phyloP scores from a whole-genome alignment of 352 stramenopile genomes.

The Phytophthora palmivora region DNA sequence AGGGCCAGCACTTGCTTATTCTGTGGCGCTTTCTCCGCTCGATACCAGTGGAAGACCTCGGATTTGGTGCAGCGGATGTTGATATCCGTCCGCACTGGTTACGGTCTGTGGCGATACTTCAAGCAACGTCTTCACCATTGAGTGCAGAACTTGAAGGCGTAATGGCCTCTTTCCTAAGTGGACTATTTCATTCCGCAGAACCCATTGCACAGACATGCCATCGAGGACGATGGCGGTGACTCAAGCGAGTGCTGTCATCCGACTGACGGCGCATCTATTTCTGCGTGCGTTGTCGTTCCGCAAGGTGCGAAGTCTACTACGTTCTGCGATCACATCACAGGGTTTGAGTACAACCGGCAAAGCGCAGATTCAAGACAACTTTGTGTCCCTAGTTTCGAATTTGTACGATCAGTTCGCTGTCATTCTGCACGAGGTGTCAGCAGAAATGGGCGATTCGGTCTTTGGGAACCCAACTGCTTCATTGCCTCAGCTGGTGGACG shows the following conservation, averaged over 20 bases:
- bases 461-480: neutral
- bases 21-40: conserved; percentile 23
- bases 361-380: conserved; percentile 11
- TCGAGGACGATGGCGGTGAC: too few relatives aligned
- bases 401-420: conserved; percentile 23
- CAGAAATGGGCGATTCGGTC: neutral
- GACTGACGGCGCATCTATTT: conserved; percentile 19
- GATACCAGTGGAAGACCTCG: conserved; percentile 11
- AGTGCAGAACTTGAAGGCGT: conserved; percentile 2
- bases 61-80: neutral
- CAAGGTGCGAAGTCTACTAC: conserved; percentile 10
- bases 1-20: conserved; percentile 27
- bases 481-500: conserved; percentile 32
- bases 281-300: conserved; percentile 15
- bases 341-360: neutral
- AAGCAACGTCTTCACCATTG: neutral
- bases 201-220: neutral
- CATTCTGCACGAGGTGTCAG: conserved; percentile 10
- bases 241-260: neutral
- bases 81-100: conserved; percentile 18
- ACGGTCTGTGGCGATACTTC: conserved; percentile 8
- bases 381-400: conserved; percentile 22
- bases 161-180: conserved; percentile 12
- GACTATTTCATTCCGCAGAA: conserved; percentile 2
- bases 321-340: neutral